These are phyloP conservation scores for Phialophora tarda DNA, from an alignment of 2,329 filamentous ascomycete species.

Conservation along the genomic window DNA sequence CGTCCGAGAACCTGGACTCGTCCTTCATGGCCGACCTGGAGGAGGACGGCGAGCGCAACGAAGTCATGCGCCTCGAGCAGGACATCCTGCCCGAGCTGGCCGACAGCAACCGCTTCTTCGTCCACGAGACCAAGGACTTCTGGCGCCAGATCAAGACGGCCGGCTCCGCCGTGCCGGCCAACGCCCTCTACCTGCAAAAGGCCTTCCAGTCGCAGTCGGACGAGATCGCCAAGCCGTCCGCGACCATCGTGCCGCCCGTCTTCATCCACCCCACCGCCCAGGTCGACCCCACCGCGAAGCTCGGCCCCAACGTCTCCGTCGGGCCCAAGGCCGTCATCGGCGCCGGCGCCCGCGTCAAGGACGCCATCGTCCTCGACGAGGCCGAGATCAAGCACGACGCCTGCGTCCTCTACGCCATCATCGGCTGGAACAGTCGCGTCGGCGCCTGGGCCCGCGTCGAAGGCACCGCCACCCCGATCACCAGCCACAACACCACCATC, in stretches of 20 bases:
- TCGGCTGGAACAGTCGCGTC: conserved; percentile 94
- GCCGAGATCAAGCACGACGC: conserved; percentile 96
- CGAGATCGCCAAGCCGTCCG: conserved; percentile 81
- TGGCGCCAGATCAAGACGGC: conserved; percentile 99
- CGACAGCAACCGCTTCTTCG: conserved; percentile 97
- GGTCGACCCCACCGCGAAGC: conserved; percentile 92
- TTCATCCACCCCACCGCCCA: conserved; percentile 92
- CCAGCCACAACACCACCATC: conserved; percentile 89
- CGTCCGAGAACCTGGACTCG: conserved; percentile 86
- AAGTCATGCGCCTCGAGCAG: conserved; percentile 93
- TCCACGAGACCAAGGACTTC: conserved; percentile 98
- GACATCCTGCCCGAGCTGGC: conserved; percentile 95
- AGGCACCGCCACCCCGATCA: conserved; percentile 85
- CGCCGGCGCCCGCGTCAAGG: conserved; percentile 89
- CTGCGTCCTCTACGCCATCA: conserved; percentile 92
- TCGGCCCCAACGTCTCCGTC: conserved; percentile 95
- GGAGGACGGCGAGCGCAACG: conserved; percentile 75
- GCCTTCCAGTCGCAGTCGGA: conserved; percentile 81
- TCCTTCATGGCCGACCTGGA: conserved; percentile 72
- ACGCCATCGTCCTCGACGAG: conserved; percentile 93
- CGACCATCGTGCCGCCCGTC: conserved; percentile 88
- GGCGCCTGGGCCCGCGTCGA: conserved; percentile 99
- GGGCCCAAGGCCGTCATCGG: conserved; percentile 86
- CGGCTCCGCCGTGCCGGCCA: conserved; percentile 93
- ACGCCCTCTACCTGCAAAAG: conserved; percentile 94